Evolutionary conservation across 352 stramenopile species (phyloP), one percentile per base, ranked within the genome.

Genomic region (Plasmopara viticola): DNA sequence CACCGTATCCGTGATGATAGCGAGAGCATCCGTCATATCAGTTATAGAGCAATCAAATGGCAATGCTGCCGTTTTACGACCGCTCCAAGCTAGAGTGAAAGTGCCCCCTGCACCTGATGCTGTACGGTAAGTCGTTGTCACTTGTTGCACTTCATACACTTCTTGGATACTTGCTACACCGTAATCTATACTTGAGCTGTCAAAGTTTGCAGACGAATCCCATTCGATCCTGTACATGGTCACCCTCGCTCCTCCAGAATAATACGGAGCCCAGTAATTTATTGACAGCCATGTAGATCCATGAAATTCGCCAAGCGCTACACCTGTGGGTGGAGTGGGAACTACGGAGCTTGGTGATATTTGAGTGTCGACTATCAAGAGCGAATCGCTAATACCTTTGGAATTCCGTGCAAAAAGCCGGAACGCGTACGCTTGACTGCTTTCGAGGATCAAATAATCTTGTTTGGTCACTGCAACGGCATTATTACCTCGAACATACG

Each of bases 211-310:
- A 0, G 79, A 87, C 0, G 82, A 90, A 53, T 97, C 91, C 68
- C 90, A 96, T 66, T 98, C 90, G 17, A 98, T 72, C 40, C 82
- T 73, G 50, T 97, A 97, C 68, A 95, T 93, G 4, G 81, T 95
- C 43, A 98, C 80, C 8, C 66, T 55, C 0, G 86, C 74, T 3
- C 94, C 95, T 25, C 95, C 95, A 28, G 94, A 79, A 65, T 96
- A 95, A 15, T 74, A 66, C 1, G 90, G 89, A 5, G 83, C 61
- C 2, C 74, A 76, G 45, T 95, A 97, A 45, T 87, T 64, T 10
- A 97, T 69, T 0, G 72, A 87, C 10, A 97, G 53, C 67, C 71
- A 91, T 2, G 78, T 86, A 9, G 62, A 39, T 2, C 75, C 72
- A 43, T 90, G 86, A 25, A 85, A 84, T 60, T 90, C 81, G 12